Conservation (phyloP, 805 yeast species). For the Wickerhamomyces queroliae region DNA sequence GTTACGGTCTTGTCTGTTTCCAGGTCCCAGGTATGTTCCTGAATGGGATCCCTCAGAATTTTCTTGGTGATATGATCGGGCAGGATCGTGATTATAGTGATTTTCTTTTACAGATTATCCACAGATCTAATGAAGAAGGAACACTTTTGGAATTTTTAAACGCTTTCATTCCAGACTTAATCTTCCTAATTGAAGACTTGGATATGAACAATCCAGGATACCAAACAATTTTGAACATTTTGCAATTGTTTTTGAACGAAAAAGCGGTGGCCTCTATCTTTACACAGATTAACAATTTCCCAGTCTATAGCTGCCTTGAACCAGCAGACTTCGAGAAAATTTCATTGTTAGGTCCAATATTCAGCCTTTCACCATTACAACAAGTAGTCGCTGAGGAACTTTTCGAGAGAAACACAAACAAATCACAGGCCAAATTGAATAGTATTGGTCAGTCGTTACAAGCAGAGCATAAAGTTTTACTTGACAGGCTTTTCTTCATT, state of each 20-base stretch:
- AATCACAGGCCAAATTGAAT: constrained; percentile 37
- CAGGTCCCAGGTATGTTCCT: constrained; percentile 54
- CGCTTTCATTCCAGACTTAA: constrained; percentile 36
- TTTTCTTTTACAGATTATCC: constrained; percentile 51
- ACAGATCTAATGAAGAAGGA: constrained; percentile 62
- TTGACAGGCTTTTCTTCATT: constrained; percentile 63
- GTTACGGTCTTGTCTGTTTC: constrained; percentile 64
- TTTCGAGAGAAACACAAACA: constrained; percentile 24
- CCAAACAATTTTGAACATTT: constrained; percentile 45
- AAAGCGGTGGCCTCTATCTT: constrained; percentile 59
- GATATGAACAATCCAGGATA: constrained; percentile 49
- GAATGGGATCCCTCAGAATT: constrained; percentile 20
- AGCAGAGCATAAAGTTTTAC: constrained; percentile 51
- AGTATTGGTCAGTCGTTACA: constrained; percentile 55
- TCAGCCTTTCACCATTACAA: constrained; percentile 69
- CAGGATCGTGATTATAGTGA: constrained; percentile 29
- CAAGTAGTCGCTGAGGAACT: constrained; percentile 45
- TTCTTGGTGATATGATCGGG: constrained; percentile 24
- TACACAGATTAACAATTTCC: constrained; percentile 50
- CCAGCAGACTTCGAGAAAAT: constrained; percentile 52
- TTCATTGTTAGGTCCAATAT: constrained; percentile 73
- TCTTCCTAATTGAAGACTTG: constrained; percentile 26
- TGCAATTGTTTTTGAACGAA: constrained; percentile 50
- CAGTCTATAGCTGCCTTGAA: constrained; percentile 35
- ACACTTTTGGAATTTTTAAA: constrained; percentile 54